Evolutionary conservation across 2,329 filamentous ascomycete genomes (phyloP), one percentile per base, ranked within the genome.

Genomic region (Clathrospora elynae): DNA sequence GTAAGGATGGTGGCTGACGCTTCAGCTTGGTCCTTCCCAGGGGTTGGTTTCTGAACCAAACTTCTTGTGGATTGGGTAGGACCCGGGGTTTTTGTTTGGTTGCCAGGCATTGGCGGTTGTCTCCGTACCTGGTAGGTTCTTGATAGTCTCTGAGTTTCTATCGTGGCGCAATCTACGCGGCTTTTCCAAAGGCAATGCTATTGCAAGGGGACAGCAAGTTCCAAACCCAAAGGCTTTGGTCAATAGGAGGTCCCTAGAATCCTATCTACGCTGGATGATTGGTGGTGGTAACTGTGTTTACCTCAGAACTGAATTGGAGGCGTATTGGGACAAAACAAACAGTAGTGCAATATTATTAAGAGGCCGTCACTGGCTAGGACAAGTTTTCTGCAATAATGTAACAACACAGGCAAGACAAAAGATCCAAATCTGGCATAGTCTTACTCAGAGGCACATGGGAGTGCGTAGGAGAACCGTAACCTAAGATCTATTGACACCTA

Each of bases 141-240:
- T 30, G 14, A 14, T 30, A 30, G 28, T 30, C 9, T 14, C 28
- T 9, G 6, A 30, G 28, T 30, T 16, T 30, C 28, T 30, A 30
- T 14, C 28, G 6, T 30, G 14, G 28, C 28, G 28, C 14, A 30
- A 30, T 30, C 28, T 30, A 30, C 14, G 14, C 14, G 14, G 14
- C 28, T 30, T 30, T 14, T 30, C 28, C 14, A 16, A 30, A 30
- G 28, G 7, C 14, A 30, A 30, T 30, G 14, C 6, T 30, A 30
- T 30, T 9, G 12, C 25, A 5, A 13, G 14, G 12, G n/a, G n/a
- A 30, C 16, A 30, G 14, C 6, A 30, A 30, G 28, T 30, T 30
- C 28, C 14, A 30, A 30, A 30, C 28, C 28, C 14, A 30, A 14
- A 30, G 28, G 28, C 28, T 30, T 30, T 16, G 16, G 28, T 30